phyloP scores from a whole-genome alignment of 2,329 filamentous ascomycete genomes.

The Elsinoe fawcettii region DNA sequence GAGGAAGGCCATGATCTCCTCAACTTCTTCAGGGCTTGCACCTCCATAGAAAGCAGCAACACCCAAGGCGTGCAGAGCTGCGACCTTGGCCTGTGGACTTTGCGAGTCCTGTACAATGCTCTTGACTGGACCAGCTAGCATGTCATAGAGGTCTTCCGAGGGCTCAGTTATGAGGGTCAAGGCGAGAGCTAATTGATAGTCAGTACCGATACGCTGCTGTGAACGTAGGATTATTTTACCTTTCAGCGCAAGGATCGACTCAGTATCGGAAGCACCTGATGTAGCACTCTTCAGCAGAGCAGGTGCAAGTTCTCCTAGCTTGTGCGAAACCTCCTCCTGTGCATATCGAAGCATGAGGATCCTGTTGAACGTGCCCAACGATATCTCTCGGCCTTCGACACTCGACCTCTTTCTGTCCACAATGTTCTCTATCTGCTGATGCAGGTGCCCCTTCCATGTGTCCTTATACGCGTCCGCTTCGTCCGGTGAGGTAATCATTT shows the following conservation, averaged over 20 bases:
- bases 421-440: constrained; percentile 62
- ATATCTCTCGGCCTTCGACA: constrained; percentile 59
- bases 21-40: constrained; percentile 56
- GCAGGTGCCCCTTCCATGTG: constrained; percentile 55
- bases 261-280: constrained; percentile 58
- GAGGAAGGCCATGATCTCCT: constrained; percentile 66
- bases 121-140: constrained; percentile 52
- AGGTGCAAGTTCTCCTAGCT: constrained; percentile 54
- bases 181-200: constrained; percentile 47
- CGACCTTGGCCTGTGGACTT: constrained; percentile 56
- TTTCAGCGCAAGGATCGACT: constrained; percentile 62
- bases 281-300: constrained; percentile 65
- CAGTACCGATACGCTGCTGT: constrained; percentile 18
- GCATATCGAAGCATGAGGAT: constrained; percentile 62
- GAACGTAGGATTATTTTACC: constrained; percentile 29
- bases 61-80: constrained; percentile 65
- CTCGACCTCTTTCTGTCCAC: constrained; percentile 72
- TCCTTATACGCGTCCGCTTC: constrained; percentile 43
- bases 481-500: constrained; percentile 47
- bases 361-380: constrained; percentile 54
- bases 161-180: constrained; percentile 62
- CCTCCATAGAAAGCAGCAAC: constrained; percentile 70
- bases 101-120: constrained; percentile 59
- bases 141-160: constrained; percentile 59
- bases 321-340: constrained; percentile 52